Base-by-base conservation (phyloP, 2,329 filamentous ascomycete genomes). In the Talaromyces pinophilus region DNA sequence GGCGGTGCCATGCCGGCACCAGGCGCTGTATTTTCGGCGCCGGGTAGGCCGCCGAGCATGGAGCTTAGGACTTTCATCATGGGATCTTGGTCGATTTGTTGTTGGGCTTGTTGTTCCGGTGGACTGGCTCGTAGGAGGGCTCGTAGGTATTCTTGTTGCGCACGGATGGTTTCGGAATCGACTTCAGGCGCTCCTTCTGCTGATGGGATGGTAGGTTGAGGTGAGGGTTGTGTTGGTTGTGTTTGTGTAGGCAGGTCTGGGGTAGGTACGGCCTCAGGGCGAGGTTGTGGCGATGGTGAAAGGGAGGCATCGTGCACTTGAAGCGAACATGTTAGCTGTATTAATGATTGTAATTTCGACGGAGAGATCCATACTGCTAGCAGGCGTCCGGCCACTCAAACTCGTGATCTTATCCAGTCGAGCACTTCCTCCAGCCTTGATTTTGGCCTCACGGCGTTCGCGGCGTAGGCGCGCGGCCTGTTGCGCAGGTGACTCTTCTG, bases 361-460 rank as follows among this genome's bases (percentile, higher is more conserved):
- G 15, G 35, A 25, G 1, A 11, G 6, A 38, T 19, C 35, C 62
- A 28, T 74, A 81, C 79, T 72, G 62, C 73, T 72, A 64, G 79
- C 78, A 50, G 82, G 79, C 66, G 76, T 77, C 57, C 82, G 78
- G 69, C 86, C 87, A 66, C 86, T 87, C 63, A 88, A 74, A 44
- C 82, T 82, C 46, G 86, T 87, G 75, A 90, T 90, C 71, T 86
- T 85, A 65, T 88, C 85, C 52, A 90, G 79, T 68, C 87, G 82
- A 44, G 85, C 83, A 46, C 85, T 82, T 63, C 86, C 87, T 68
- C 83, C 83, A 55, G 83, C 82, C 69, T 81, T 82, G 73, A 88
- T 85, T 77, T 89, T 89, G 65, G 86, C 86, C 71, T 87, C 84
- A 19, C 87, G 83, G 68, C 87, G 86, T 74, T 90, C 87, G 67